Evolutionary conservation across 805 yeast genomes (phyloP), one percentile per base, ranked within the genome.

Genomic region (Hemisphaericaspora nanyangensis): DNA sequence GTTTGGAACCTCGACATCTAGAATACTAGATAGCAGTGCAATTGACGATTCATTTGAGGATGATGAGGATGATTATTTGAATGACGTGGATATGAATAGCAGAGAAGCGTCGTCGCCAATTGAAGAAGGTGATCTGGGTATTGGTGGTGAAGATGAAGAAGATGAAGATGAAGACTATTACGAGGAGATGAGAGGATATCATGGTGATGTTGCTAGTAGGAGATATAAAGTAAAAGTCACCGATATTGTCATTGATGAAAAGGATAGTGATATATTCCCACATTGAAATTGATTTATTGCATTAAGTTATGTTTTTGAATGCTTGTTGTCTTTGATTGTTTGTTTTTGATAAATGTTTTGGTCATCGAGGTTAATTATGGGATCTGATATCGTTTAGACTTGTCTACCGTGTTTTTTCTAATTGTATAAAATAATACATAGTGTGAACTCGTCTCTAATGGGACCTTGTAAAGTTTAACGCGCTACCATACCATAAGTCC

Each of bases 201-300:
- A 50, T 10, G 57, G 51, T 18, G 57, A 52, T 25, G 45, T 55
- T 8, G 43, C 54, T 28, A 53, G 48, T 35, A 34, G 56, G 35
- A 42, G 52, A 27, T 60, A 66, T 49, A 61, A 56, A 42, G 71
- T 68, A 11, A 65, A 60, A 27, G 74, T 68, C 19, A 65, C 71
- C 5, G 74, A 68, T 20, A 66, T 68, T 6, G 44, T 62, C 10
- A 60, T 68, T 18, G 52, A 61, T 41, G 72, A 65, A 28, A 48
- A 51, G 30, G 72, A 65, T 30, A 48, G 48, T 19, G 58, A 53
- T 35, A 50, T 58, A 7, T 60, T 55, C 31, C 63, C 64, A 46
- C 25, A 20, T 22, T 43, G 20, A 32, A 34, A 15, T 22, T 22
- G 26, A 12, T 22, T 22, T 22, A 22, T 22, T 31, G 25, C n/a